Evolutionary conservation across 75 land plant species (phyloP).

Genomic region (Azolla pinnata): DNA sequence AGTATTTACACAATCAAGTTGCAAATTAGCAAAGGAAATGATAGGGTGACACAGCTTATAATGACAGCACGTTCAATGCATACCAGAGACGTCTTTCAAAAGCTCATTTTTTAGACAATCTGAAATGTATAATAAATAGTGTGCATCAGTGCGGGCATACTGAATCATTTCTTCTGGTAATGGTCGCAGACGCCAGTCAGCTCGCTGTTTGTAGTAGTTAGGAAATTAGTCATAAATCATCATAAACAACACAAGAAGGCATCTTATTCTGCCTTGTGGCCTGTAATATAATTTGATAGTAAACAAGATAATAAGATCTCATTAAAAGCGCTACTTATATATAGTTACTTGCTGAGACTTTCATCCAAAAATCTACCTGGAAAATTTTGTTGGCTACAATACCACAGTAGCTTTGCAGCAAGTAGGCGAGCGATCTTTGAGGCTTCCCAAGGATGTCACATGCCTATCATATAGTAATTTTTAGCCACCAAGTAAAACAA

Average conservation of each 20-base stretch:
- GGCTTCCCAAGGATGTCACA: constrained; percentile 86
- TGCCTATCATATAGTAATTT: constrained; percentile 45
- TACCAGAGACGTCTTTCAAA: constrained; percentile 12
- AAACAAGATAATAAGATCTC: no score
- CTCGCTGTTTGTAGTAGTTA: constrained; percentile 41
- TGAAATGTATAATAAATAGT: constrained; percentile 80
- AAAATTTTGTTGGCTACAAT: constrained; percentile 61
- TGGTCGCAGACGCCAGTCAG: constrained; percentile 96
- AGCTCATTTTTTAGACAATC: constrained; percentile 59
- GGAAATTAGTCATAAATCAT: not conserved
- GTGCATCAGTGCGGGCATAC: constrained; percentile 90
- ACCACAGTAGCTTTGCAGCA: constrained; percentile 81
- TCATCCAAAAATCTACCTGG: constrained; percentile 46
- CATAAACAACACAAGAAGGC: no score
- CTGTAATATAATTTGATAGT: no score
- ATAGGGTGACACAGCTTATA: no score
- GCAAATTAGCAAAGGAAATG: no score
- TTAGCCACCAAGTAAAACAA: not conserved
- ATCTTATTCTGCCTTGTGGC: no score
- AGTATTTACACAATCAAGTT: no score
- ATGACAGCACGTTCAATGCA: no score
- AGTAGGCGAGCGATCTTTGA: constrained; percentile 79
- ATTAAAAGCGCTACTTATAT: no score
- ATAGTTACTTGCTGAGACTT: no score
- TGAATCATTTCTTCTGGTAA: constrained; percentile 63